phyloP scores from a whole-genome alignment of 1,284 basidiomycete species.

The Naganishia cerealis region DNA sequence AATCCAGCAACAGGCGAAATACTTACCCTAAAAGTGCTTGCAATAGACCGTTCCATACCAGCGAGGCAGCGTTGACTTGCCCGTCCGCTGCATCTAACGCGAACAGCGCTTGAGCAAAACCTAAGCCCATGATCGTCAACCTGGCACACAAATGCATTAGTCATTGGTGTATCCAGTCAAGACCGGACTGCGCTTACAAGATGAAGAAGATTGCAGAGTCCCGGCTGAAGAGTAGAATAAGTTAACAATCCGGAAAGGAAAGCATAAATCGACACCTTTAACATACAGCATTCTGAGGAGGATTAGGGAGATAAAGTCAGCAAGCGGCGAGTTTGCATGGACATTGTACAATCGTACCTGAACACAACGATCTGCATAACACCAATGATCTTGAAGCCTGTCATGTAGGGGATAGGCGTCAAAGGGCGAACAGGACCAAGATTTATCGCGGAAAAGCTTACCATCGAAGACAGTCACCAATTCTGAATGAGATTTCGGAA shows the following conservation, averaged over 20 bases:
- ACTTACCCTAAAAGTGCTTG: conserved; percentile 76
- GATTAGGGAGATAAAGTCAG: neutral
- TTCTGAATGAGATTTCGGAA: conserved; percentile 56
- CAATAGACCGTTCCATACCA: conserved; percentile 73
- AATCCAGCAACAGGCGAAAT: conserved; percentile 1
- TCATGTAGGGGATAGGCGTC: neutral
- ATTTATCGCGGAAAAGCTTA: neutral
- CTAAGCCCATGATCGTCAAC: conserved; percentile 74
- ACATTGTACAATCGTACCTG: conserved; percentile 34
- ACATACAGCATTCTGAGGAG: conserved; percentile 63
- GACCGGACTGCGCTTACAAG: conserved; percentile 58
- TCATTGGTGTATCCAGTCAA: neutral
- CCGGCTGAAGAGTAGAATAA: conserved; percentile 49
- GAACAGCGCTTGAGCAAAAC: conserved; percentile 73
- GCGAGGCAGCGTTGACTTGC: conserved; percentile 59
- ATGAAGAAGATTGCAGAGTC: conserved; percentile 89
- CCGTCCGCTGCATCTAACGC: conserved; percentile 90
- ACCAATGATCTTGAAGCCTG: conserved; percentile 64
- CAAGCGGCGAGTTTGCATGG: neutral
- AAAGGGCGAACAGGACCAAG: neutral
- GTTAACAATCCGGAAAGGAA: neutral
- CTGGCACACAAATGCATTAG: conserved; percentile 54
- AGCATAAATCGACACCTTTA: neutral
- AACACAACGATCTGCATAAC: conserved; percentile 55
- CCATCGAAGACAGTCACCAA: conserved; percentile 73